Base-by-base conservation (phyloP, 306 rosid species). In the Medicago ruthenica region DNA sequence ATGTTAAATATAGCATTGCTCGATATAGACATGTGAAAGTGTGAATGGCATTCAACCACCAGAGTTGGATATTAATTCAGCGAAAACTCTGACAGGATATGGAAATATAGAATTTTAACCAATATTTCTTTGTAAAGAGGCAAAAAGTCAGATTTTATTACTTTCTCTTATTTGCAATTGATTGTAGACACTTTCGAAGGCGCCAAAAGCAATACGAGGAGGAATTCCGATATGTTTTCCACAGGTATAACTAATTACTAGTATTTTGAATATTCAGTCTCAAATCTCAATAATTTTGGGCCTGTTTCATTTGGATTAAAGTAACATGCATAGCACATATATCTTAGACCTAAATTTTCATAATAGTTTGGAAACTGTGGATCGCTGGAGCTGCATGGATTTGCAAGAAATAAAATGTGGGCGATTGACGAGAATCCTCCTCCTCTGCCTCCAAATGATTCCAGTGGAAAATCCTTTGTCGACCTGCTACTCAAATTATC, bases 151-250 rank as follows among this genome's bases (percentile, higher is more conserved):
- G 76, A 40, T 47, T 80, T 80, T 71, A 37, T 37, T 36, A 40
- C 40, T 60, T 50, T 47, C 62, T 78, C 42, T 45, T 44, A 42
- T 54, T 71, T 73, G 76, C 72, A 78, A 76, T 51, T 62, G 66
- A 41, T 70, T 81, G 73, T 55, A 91, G 98, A 90, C 90, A 71
- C 85, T 75, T 73, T 84, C 81, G 51, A 88, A 93, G 88, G 86
- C 88, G 47, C 89, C 96, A 36, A 93, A 93, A 78, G 86, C 92
- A 18, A 87, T 83, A 77, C 83, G 93, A 59, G 98, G 98, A 78
- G 98, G 98, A 70, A 93, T 93, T 66, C 91, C 90, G 34, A 80
- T 93, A 34, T 91, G 97, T 82, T 93, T 89, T 81, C 98, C 97
- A 15, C 93, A 91, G 98, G 98, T 88, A 81, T 76, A 41, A 16